Evolutionary conservation across 202 grass and related monocot genomes (phyloP).

Genomic region (Brachypodium distachyon): DNA sequence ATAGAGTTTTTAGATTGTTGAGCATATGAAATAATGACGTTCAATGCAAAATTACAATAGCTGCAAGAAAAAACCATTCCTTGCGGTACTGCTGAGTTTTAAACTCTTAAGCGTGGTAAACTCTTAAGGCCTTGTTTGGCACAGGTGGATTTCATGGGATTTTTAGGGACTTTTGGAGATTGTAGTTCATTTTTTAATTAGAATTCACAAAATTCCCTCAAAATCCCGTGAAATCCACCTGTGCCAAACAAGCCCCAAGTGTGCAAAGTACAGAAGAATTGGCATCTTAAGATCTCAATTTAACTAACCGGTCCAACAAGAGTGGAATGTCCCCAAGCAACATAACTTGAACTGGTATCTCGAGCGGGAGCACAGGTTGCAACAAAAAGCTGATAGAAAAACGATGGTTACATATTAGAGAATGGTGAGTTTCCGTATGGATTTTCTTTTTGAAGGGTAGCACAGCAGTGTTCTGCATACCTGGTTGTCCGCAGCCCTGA

Average conservation of each 20-base stretch:
- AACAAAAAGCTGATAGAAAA: conserved; percentile 63
- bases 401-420: neutral
- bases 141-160: too few species aligned
- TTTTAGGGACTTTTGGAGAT: too few species aligned
- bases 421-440: neutral
- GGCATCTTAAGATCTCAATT: neutral
- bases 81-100: neutral
- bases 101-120: neutral
- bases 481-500: conserved; percentile 94
- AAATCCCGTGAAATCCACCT: too few species aligned
- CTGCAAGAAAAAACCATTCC: neutral
- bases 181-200: too few species aligned
- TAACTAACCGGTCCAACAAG: conserved; percentile 89
- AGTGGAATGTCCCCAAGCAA: conserved; percentile 95
- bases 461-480: conserved; percentile 13
- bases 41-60: neutral
- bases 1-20: neutral
- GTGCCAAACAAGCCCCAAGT: too few species aligned
- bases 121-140: too few species aligned
- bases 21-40: neutral
- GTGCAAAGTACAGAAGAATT: neutral
- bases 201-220: too few species aligned
- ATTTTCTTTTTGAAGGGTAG: neutral
- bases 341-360: conserved; percentile 60
- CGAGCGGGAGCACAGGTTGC: conserved; percentile 88